Conservation (phyloP, 2,329 filamentous ascomycete genomes). For the Daldinia sp. region DNA sequence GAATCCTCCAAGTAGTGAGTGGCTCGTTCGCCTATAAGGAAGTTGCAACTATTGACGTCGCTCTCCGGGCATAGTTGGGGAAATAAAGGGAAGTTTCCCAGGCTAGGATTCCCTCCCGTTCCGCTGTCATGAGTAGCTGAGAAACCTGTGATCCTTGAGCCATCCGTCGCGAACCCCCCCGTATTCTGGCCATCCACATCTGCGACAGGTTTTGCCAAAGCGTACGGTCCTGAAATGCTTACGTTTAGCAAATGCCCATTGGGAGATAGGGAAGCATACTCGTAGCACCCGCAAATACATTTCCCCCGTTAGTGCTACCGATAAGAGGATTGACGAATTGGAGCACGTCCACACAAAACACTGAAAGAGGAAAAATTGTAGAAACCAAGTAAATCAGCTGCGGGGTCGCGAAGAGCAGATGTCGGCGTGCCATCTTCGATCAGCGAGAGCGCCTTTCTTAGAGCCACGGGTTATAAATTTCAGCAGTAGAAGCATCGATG, state of each 20-base stretch:
- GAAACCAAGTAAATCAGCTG: constrained; percentile 30
- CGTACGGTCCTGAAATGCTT: constrained; percentile 58
- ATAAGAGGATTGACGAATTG: constrained; percentile 62
- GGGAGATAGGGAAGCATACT: constrained; percentile 13
- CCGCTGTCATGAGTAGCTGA: constrained; percentile 60
- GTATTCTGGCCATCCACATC: constrained; percentile 63
- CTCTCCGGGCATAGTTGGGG: constrained; percentile 58
- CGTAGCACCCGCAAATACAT: constrained; percentile 69
- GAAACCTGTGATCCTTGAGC: constrained; percentile 63
- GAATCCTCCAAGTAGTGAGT: constrained; percentile 56
- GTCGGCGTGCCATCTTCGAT: constrained; percentile 19
- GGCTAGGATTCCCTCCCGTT: constrained; percentile 59
- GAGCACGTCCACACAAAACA: constrained; percentile 43
- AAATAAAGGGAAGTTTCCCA: constrained; percentile 62
- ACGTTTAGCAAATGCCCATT: neutral
- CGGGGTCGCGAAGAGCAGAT: constrained; percentile 22
- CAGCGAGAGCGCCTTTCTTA: neutral
- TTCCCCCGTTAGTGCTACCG: constrained; percentile 67
- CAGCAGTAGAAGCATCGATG: neutral
- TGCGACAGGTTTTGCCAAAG: constrained; percentile 67
- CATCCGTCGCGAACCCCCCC: constrained; percentile 61
- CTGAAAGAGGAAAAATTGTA: constrained; percentile 32
- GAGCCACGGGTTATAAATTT: neutral
- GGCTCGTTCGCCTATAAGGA: constrained; percentile 61
- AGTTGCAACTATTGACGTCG: constrained; percentile 68